Conservation (phyloP, 2,329 filamentous ascomycete species). For the Colletotrichum graminicola region DNA sequence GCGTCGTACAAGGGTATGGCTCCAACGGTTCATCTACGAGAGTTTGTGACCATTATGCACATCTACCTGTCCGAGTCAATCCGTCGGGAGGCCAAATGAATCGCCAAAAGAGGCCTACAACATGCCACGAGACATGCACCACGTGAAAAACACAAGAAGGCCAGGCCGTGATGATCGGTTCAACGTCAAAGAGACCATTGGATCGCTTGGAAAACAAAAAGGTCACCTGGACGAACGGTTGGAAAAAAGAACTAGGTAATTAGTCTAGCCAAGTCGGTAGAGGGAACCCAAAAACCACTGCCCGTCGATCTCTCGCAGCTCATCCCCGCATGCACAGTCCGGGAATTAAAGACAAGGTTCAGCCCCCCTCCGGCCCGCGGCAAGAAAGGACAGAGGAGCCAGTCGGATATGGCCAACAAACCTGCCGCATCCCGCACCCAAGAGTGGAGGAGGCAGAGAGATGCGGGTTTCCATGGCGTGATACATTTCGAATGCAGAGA, state of each 20-base stretch:
- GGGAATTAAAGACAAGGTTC: conserved; percentile 40
- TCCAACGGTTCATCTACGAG: conserved; percentile 18
- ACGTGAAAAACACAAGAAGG: conserved; percentile 14
- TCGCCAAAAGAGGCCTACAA: neutral
- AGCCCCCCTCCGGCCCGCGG: conserved; percentile 37
- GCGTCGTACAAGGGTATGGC: neutral
- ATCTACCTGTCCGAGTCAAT: neutral
- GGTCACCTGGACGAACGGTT: conserved; percentile 20
- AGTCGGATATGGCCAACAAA: conserved; percentile 24
- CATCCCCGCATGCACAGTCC: conserved; percentile 32
- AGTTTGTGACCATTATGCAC: conserved; percentile 22
- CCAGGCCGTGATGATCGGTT: conserved; percentile 1
- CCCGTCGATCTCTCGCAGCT: conserved; percentile 20
- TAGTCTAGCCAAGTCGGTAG: conserved; percentile 14
- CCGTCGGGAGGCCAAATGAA: neutral
- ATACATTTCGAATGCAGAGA: neutral
- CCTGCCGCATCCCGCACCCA: conserved; percentile 23
- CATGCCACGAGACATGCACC: conserved; percentile 18
- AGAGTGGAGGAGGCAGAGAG: conserved; percentile 10
- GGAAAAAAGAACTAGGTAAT: neutral
- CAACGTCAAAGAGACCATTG: conserved; percentile 4
- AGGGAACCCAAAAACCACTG: conserved; percentile 17
- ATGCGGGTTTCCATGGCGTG: conserved; percentile 26
- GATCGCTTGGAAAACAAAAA: conserved; percentile 10
- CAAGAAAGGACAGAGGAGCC: conserved; percentile 8